Evolutionary conservation across 2,329 filamentous ascomycete species (phyloP), one percentile per base, ranked within the genome.

Genomic region (Cryphonectria japonica): DNA sequence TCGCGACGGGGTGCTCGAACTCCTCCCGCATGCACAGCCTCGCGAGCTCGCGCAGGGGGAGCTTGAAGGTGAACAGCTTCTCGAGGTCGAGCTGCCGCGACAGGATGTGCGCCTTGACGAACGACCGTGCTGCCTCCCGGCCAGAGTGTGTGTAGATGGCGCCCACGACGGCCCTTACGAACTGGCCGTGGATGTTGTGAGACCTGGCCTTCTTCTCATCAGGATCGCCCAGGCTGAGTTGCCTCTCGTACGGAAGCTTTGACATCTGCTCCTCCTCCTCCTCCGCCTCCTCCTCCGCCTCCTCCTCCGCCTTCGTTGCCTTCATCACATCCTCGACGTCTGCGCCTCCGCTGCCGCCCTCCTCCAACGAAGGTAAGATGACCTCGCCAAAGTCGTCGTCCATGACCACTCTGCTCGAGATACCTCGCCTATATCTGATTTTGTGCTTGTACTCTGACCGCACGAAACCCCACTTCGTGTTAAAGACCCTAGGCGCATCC

Each of bases 121-220:
- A 98, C 67, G 87, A 84, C 83, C 95, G 94, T 72, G 92, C 91
- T n/a, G 92, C 86, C 13, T 91, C 88, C 67, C 91, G 87, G 71
- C 96, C 96, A 72, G 90, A 89, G 81, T 99, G 94, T 61, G 96
- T 84, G 81, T 98, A 97, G 72, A 98, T 85, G 22, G 93, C 90
- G 73, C 95, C 96, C 71, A 96, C 85, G 16, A 98, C 84, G 26
- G 96, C 94, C 69, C 93, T 90, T 65, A 97, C 93, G 77, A 97
- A 95, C 63, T 89, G 90, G 39, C 92, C 88, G 74, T 81, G 79
- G 29, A 84, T 76, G 37, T 78, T 76, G 75, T 78, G 75, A 60
- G 80, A 75, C n/a, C 76, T 66, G 43, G 72, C 34, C 74, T 75
- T 71, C 76, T 78, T 68, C 75, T 76, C 67, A 71, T 74, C n/a